A percentile compares a stretch with the other conserved stretches of the same genome.
Evolutionary conservation across 768 basidiomycete species (phyloP).

Genomic region (Mycena leptocephala): DNA sequence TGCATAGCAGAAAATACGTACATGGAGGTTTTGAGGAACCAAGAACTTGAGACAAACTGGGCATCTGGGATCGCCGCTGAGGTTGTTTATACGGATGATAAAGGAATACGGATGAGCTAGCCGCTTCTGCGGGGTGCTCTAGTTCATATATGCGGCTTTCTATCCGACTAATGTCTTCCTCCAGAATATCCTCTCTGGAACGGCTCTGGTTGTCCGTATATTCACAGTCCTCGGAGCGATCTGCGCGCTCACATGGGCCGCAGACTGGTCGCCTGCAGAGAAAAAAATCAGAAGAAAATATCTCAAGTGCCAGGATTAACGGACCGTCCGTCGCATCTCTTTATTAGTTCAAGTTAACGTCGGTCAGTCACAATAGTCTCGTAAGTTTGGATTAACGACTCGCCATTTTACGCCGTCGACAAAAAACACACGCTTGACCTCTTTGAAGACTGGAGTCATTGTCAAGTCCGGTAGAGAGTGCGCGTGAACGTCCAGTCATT

Average conservation of each 20-base stretch:
- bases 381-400: not conserved
- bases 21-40: not conserved
- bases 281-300: not conserved
- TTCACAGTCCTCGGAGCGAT: constrained; percentile 60
- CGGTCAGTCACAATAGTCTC: not conserved
- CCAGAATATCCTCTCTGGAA: constrained; percentile 55
- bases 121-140: constrained; percentile 44
- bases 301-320: not conserved
- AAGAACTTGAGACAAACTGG: not conserved
- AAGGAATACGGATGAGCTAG: constrained; percentile 37
- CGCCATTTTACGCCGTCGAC: not conserved
- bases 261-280: constrained; percentile 51
- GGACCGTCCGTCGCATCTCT: constrained; percentile 28
- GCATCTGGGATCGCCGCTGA: not conserved
- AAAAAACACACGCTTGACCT: not conserved
- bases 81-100: constrained; percentile 44
- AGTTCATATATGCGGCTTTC: constrained; percentile 54
- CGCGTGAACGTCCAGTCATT: not conserved
- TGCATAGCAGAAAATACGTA: not conserved
- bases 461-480: not conserved
- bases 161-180: constrained; percentile 57
- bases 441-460: not conserved
- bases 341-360: not conserved
- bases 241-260: constrained; percentile 55
- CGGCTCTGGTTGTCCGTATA: constrained; percentile 58